Percentiles rank a stretch among this genome's conserved stretches.
Conservation (phyloP, 805 yeast species). For the Monosporozyma yasuniensis region DNA sequence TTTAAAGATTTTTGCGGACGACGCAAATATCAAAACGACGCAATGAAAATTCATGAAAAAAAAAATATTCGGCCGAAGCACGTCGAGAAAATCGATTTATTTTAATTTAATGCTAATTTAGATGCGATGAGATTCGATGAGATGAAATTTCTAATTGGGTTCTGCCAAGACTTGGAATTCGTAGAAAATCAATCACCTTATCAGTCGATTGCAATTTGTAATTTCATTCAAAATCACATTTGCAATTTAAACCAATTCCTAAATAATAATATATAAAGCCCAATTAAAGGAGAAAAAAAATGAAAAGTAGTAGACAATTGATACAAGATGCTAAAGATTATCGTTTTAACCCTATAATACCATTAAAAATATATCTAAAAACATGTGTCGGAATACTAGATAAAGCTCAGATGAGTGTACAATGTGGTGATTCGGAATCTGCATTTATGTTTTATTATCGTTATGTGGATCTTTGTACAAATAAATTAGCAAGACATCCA, state of each 20-base stretch:
- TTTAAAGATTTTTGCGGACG: too few species aligned
- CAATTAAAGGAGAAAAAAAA: not conserved
- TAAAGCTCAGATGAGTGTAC: conserved; percentile 33
- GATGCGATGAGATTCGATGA: not conserved
- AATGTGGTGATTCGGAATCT: conserved; percentile 36
- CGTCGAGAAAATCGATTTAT: not conserved
- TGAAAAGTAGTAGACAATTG: conserved; percentile 12
- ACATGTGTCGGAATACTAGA: conserved; percentile 39
- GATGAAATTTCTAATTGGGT: too few species aligned
- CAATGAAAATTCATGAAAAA: not conserved
- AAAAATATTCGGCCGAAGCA: not conserved
- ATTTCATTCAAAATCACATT: too few species aligned
- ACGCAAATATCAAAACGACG: not conserved
- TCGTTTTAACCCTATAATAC: conserved; percentile 42
- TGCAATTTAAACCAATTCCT: too few species aligned
- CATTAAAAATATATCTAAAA: conserved; percentile 47
- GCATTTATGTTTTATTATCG: conserved; percentile 51
- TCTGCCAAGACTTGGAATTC: too few species aligned
- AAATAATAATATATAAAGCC: too few species aligned
- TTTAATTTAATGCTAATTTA: not conserved
- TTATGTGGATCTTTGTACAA: conserved; percentile 41
- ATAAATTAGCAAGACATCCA: conserved; percentile 25
- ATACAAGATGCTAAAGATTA: conserved; percentile 44
- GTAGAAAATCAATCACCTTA: too few species aligned
- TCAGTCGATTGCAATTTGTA: not conserved